Evolutionary conservation across 495 filamentous ascomycete species (phyloP).

Genomic region (Podospora sp.): DNA sequence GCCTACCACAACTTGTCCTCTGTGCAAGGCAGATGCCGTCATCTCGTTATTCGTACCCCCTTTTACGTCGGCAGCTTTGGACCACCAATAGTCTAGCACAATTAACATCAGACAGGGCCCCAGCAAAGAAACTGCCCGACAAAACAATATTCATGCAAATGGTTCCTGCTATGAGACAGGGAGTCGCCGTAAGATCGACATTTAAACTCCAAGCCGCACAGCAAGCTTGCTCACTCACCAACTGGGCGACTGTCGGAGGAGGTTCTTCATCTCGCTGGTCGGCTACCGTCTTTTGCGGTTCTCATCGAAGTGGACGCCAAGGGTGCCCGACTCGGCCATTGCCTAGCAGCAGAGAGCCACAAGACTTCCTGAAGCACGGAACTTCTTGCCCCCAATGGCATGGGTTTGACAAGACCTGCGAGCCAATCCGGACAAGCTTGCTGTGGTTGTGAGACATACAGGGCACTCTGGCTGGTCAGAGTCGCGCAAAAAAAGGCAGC

Average conservation of each 20-base stretch:
- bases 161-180: conserved; percentile 28
- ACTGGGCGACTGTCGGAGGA: not conserved
- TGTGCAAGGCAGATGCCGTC: conserved; percentile 7
- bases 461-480: conserved; percentile 5
- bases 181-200: conserved; percentile 35
- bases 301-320: too few relatives aligned
- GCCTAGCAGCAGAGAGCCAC: not conserved
- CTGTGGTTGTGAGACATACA: conserved; percentile 19
- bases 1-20: not conserved
- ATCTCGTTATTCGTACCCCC: not conserved
- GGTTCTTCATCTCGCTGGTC: not conserved
- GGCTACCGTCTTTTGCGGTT: not conserved
- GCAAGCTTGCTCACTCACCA: conserved; percentile 21
- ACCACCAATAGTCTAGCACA: conserved; percentile 7
- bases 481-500: conserved; percentile 19
- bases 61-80: not conserved
- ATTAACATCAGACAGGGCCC: conserved; percentile 26
- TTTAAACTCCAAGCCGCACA: conserved; percentile 21
- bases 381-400: conserved; percentile 12
- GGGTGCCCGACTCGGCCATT: too few relatives aligned
- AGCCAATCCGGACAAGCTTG: conserved; percentile 19
- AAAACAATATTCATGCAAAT: conserved; percentile 19
- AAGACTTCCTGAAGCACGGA: conserved; percentile 14
- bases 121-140: conserved; percentile 12
- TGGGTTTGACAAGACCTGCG: conserved; percentile 7